Conservation (phyloP, 1,139 yeast genomes). For the Lodderomyces orthopsilosis region DNA sequence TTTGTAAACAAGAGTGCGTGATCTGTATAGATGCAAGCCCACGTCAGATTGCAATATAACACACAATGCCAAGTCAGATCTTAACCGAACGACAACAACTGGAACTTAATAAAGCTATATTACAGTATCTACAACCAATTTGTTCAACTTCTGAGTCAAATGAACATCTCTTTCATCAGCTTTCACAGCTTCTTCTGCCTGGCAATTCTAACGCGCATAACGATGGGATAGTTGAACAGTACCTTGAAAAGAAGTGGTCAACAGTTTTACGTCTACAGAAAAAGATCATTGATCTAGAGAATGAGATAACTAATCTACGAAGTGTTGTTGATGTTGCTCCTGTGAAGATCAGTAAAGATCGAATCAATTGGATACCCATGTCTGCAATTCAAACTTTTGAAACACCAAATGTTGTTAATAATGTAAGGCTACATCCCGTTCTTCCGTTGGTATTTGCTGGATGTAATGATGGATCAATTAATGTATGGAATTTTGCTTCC, state of each 20-base stretch:
- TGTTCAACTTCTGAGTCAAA: slow-evolving; percentile 11
- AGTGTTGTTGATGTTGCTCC: slow-evolving; percentile 31
- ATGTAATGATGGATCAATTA: slow-evolving; percentile 70
- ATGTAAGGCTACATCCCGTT: slow-evolving; percentile 70
- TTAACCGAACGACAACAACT: slow-evolving; percentile 49
- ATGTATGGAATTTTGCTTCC: slow-evolving; percentile 65
- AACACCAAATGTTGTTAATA: slow-evolving; percentile 52
- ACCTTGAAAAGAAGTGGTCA: slow-evolving; percentile 85
- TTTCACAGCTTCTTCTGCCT: slow-evolving; percentile 18
- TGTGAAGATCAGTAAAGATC: slow-evolving; percentile 24
- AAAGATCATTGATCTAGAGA: slow-evolving; percentile 59
- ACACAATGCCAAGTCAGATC: slow-evolving; percentile 17
- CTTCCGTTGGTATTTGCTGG: slow-evolving; percentile 67
- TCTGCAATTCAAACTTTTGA: slow-evolving; percentile 53
- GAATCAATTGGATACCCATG: slow-evolving; percentile 69
- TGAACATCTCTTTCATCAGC: slow-evolving; percentile 11
- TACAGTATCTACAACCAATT: slow-evolving; percentile 50
- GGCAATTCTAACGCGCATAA: slow-evolving; percentile 9
- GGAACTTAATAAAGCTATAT: slow-evolving; percentile 55
- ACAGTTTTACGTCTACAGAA: slow-evolving; percentile 80
- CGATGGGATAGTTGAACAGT: slow-evolving; percentile 37
- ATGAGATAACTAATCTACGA: slow-evolving; percentile 41
- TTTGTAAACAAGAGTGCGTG: not conserved
- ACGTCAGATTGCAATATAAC: not conserved
- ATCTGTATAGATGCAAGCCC: not conserved